Conservation (phyloP, 2,329 filamentous ascomycete species). For the Hyphodiscus sp. region DNA sequence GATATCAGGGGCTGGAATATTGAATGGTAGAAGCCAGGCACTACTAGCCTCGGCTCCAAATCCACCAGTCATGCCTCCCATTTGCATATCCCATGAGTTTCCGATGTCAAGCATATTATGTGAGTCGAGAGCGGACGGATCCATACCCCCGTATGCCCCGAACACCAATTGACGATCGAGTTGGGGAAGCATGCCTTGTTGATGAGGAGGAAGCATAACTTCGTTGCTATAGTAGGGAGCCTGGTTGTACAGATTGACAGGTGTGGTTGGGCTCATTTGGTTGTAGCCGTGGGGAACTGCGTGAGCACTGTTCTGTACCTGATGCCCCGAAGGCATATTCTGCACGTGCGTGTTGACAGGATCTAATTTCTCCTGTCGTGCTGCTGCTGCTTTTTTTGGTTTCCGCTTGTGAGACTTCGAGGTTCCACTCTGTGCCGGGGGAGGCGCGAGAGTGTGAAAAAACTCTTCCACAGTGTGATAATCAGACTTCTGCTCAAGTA, state of each 20-base stretch:
- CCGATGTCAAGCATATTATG: slow-evolving; percentile 22
- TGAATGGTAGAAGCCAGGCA: slow-evolving; percentile 91
- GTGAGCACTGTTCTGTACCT: slow-evolving; percentile 16
- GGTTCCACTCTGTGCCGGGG: slow-evolving; percentile 31
- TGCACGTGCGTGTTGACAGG: slow-evolving; percentile 22
- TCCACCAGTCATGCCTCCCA: slow-evolving; percentile 19
- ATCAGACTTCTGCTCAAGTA: slow-evolving; percentile 81
- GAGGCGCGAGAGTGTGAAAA: slow-evolving; percentile 72
- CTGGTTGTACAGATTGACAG: slow-evolving; percentile 27
- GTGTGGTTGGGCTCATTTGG: slow-evolving; percentile 26
- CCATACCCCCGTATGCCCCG: slow-evolving; percentile 57
- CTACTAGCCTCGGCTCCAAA: slow-evolving; percentile 44
- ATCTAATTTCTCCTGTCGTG: slow-evolving; percentile 16
- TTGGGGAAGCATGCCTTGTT: slow-evolving; percentile 53
- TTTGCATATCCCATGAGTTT: slow-evolving; percentile 25
- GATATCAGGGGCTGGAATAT: slow-evolving; percentile 70
- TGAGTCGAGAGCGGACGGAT: slow-evolving; percentile 30
- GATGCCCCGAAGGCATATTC: slow-evolving; percentile 17
- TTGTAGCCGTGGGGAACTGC: slow-evolving; percentile 20
- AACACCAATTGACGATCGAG: slow-evolving; percentile 73
- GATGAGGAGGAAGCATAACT: slow-evolving; percentile 45
- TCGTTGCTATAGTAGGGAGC: slow-evolving; percentile 35
- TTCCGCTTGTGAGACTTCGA: slow-evolving; percentile 31
- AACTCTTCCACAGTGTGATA: slow-evolving; percentile 94
- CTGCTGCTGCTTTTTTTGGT: slow-evolving; percentile 32